Conservation (phyloP, 2,329 filamentous ascomycete genomes). For the Aspergillus phoenicis region DNA sequence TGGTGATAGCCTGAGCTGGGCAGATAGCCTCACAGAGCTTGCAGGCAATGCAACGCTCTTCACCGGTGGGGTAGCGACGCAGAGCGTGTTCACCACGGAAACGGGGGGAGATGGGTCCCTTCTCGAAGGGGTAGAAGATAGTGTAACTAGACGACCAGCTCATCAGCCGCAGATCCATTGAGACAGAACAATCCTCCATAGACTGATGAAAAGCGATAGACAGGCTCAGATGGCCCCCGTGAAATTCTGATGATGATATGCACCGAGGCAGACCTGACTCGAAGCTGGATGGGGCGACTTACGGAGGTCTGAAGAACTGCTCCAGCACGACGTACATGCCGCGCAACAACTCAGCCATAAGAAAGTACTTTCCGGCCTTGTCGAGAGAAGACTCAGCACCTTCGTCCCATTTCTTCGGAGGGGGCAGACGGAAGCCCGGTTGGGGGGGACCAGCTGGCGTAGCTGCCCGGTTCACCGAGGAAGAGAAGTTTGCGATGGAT, state of each 20-base stretch:
- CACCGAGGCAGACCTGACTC: neutral
- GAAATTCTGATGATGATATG: neutral
- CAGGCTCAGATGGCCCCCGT: neutral
- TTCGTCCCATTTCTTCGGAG: constrained; percentile 77
- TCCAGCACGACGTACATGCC: constrained; percentile 98
- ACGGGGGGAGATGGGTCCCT: constrained; percentile 95
- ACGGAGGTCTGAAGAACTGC: constrained; percentile 98
- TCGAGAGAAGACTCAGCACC: constrained; percentile 75
- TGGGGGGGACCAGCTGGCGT: constrained; percentile 77
- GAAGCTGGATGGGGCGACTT: constrained; percentile 52
- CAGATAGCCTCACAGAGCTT: constrained; percentile 99
- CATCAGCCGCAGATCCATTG: neutral
- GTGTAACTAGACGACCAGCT: constrained; percentile 70
- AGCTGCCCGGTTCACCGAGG: constrained; percentile 62
- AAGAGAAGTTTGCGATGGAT: constrained; percentile 64
- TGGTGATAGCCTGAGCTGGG: constrained; percentile 97
- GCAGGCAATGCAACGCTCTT: constrained; percentile 99
- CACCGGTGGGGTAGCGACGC: constrained; percentile 91
- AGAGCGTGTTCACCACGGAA: constrained; percentile 98
- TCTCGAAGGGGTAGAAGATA: constrained; percentile 98
- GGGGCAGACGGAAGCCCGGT: constrained; percentile 75
- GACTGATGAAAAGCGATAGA: neutral
- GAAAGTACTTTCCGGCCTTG: constrained; percentile 88
- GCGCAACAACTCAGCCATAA: constrained; percentile 91
- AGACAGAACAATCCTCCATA: neutral